Evolutionary conservation across 2,329 filamentous ascomycete species (phyloP).

Genomic region (Magnaporthiopsis rhizophila): DNA sequence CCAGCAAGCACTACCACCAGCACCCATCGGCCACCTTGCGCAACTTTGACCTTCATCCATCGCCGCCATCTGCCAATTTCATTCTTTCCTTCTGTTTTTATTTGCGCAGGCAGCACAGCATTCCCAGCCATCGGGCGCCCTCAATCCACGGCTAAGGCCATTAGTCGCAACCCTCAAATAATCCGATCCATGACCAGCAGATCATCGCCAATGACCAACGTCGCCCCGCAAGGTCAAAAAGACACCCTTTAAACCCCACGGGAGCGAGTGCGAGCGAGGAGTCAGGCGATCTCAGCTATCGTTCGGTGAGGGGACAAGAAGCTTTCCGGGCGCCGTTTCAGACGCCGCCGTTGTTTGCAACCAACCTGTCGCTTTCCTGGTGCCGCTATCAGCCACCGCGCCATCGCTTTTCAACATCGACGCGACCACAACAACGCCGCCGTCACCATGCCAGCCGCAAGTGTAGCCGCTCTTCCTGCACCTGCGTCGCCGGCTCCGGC

Average conservation of each 20-base stretch:
- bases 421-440: constrained; percentile 15
- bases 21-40: neutral
- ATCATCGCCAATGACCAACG: constrained; percentile 45
- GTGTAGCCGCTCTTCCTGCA: constrained; percentile 56
- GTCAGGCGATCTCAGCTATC: constrained; percentile 53
- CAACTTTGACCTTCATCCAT: neutral
- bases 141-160: constrained; percentile 21
- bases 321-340: constrained; percentile 20
- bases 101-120: constrained; percentile 1
- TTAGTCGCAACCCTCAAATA: constrained; percentile 16
- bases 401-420: constrained; percentile 7
- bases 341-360: constrained; percentile 21
- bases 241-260: constrained; percentile 66
- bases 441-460: constrained; percentile 61
- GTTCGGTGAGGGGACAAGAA: constrained; percentile 33
- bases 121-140: constrained; percentile 1
- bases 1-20: constrained; percentile 3
- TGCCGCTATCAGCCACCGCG: neutral
- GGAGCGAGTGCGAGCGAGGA: constrained; percentile 56
- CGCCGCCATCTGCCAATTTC: neutral
- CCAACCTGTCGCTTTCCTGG: constrained; percentile 16
- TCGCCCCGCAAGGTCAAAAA: constrained; percentile 41
- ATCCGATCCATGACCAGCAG: constrained; percentile 43
- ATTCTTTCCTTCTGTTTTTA: too few species aligned
- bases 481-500: constrained; percentile 60